These are phyloP conservation scores for Protea cynaroides DNA, from an alignment of 164 flowering plant species.

Conservation along the genomic window DNA sequence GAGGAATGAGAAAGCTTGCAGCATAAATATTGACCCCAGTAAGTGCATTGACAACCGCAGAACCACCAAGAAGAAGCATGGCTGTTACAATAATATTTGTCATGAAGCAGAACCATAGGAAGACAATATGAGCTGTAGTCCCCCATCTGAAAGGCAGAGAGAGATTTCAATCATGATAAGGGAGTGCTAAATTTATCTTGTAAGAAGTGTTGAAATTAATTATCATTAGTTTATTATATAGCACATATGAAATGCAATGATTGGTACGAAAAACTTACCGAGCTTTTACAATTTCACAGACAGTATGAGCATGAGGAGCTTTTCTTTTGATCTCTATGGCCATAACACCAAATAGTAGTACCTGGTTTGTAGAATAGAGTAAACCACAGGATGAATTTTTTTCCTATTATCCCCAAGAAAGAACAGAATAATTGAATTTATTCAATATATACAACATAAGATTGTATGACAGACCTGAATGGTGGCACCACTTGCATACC, in stretches of 20 bases:
- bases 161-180: background rate
- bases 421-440: no score
- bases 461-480: constrained; percentile 50
- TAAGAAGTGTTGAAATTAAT: background rate
- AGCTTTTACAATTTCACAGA: constrained; percentile 90
- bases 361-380: constrained; percentile 29
- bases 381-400: background rate
- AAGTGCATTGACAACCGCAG: constrained; percentile 96
- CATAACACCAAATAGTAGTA: constrained; percentile 87
- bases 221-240: background rate
- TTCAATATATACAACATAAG: background rate
- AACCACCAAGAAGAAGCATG: constrained; percentile 96
- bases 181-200: background rate
- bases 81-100: constrained; percentile 95
- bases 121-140: constrained; percentile 73
- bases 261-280: constrained; percentile 39
- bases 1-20: constrained; percentile 93
- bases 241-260: background rate
- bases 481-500: constrained; percentile 98
- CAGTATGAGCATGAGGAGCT: constrained; percentile 94
- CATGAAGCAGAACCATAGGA: constrained; percentile 77
- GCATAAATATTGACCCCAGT: constrained; percentile 94
- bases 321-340: constrained; percentile 97
- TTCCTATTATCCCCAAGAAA: background rate
- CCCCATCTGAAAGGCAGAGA: constrained; percentile 71